phyloP scores from a whole-genome alignment of 2,329 filamentous ascomycete species.

The Tolypocladium tropicale region DNA sequence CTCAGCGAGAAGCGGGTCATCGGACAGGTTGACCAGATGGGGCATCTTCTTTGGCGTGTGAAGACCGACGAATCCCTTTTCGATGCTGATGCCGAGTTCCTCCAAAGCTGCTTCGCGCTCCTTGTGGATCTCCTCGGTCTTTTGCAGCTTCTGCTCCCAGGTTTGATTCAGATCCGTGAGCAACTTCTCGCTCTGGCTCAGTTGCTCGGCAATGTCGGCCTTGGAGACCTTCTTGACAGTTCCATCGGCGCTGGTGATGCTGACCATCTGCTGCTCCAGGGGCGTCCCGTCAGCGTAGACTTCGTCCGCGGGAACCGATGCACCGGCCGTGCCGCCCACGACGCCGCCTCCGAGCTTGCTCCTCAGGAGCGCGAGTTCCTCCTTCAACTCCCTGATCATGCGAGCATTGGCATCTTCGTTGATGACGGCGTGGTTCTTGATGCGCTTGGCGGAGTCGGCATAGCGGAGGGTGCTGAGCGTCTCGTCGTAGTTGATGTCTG shows the following conservation, averaged over 20 bases:
- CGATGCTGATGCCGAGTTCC: conserved; percentile 95
- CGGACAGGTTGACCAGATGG: conserved; percentile 95
- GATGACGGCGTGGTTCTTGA: conserved; percentile 99
- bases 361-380: conserved; percentile 77
- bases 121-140: conserved; percentile 96
- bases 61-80: conserved; percentile 92
- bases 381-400: conserved; percentile 97
- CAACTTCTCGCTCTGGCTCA: conserved; percentile 93
- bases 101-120: conserved; percentile 91
- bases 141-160: conserved; percentile 92
- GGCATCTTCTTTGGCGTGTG: conserved; percentile 99
- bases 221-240: conserved; percentile 92
- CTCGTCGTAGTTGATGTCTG: conserved; percentile 98
- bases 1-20: conserved; percentile 85
- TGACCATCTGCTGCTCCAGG: conserved; percentile 90
- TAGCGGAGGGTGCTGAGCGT: conserved; percentile 92
- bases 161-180: conserved; percentile 95
- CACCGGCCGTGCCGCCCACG: conserved; percentile 34
- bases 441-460: conserved; percentile 93
- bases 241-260: conserved; percentile 79
- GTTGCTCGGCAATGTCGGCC: conserved; percentile 92
- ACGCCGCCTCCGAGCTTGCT: conserved; percentile 65
- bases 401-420: conserved; percentile 98
- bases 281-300: conserved; percentile 89
- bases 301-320: conserved; percentile 54